Evolutionary conservation across 2,329 filamentous ascomycete species (phyloP).

Genomic region (Penicillium sp.): DNA sequence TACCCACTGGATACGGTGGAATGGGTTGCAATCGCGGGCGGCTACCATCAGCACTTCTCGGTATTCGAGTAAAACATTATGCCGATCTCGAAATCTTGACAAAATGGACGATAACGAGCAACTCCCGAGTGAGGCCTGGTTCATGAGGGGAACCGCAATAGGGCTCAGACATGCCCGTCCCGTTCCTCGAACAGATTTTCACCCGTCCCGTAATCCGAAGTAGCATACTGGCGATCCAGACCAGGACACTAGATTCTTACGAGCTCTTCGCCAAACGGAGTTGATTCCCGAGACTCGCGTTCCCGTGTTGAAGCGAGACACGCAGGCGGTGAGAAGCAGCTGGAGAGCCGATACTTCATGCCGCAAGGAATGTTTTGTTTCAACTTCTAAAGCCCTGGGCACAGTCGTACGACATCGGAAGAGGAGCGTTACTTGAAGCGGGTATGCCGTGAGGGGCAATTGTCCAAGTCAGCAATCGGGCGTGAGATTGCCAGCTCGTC

Average conservation of each 20-base stretch:
- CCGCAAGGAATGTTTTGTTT: slow-evolving; percentile 8
- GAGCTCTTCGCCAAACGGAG: background rate
- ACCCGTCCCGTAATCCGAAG: background rate
- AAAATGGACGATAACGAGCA: background rate
- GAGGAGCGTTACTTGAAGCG: slow-evolving; percentile 23
- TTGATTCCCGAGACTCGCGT: slow-evolving; percentile 7
- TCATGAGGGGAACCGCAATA: background rate
- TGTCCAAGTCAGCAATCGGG: background rate
- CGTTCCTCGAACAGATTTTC: background rate
- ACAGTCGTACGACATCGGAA: slow-evolving; percentile 9
- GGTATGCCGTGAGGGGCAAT: slow-evolving; percentile 6
- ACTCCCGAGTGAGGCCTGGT: background rate
- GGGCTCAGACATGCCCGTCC: background rate
- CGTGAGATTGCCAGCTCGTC: background rate
- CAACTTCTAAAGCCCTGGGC: slow-evolving; percentile 18
- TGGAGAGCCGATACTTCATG: background rate
- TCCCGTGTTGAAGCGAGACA: slow-evolving; percentile 15
- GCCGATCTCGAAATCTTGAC: background rate
- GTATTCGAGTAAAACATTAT: too few species aligned
- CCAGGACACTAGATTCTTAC: background rate
- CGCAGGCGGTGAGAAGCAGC: slow-evolving; percentile 10
- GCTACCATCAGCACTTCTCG: too few species aligned
- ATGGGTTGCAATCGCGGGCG: background rate
- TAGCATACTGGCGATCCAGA: background rate
- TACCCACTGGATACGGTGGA: background rate